phyloP scores from a whole-genome alignment of 495 filamentous ascomycete genomes.

The Physcia stellaris region DNA sequence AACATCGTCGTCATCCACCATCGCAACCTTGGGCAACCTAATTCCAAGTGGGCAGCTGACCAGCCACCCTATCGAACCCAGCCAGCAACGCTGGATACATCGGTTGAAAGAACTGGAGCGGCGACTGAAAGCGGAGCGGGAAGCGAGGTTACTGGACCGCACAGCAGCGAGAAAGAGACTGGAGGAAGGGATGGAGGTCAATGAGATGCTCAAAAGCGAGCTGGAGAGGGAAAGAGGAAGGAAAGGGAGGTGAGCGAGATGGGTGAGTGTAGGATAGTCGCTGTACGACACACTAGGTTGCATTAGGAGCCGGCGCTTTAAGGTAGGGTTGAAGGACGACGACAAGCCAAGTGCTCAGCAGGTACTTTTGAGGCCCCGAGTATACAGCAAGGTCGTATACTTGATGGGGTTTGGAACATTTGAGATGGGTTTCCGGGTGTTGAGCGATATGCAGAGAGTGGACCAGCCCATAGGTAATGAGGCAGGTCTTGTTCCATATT shows the following conservation, averaged over 20 bases:
- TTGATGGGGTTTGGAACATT: too few species aligned
- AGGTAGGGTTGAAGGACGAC: too few species aligned
- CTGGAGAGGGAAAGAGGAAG: slow-evolving; percentile 51
- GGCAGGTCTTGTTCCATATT: too few species aligned
- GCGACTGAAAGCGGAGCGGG: slow-evolving; percentile 77
- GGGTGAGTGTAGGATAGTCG: background rate
- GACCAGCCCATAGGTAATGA: too few species aligned
- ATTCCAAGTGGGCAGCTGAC: slow-evolving; percentile 22
- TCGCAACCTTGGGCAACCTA: slow-evolving; percentile 22
- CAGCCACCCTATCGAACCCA: slow-evolving; percentile 19
- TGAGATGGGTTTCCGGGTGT: too few species aligned
- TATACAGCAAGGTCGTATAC: too few species aligned
- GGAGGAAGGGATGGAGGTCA: slow-evolving; percentile 69
- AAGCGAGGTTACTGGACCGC: slow-evolving; percentile 74
- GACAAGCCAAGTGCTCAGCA: too few species aligned
- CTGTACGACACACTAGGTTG: too few species aligned
- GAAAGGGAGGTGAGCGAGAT: slow-evolving; percentile 16
- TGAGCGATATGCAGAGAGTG: too few species aligned
- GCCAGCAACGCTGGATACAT: slow-evolving; percentile 52
- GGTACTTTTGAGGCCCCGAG: too few species aligned
- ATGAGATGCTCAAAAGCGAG: slow-evolving; percentile 53
- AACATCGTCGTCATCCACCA: slow-evolving; percentile 20
- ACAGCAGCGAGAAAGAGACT: slow-evolving; percentile 70
- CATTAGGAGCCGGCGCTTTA: too few species aligned
- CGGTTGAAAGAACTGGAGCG: slow-evolving; percentile 76